Base-by-base conservation (phyloP, 345 rosid species). In the Noccaea caerulescens region DNA sequence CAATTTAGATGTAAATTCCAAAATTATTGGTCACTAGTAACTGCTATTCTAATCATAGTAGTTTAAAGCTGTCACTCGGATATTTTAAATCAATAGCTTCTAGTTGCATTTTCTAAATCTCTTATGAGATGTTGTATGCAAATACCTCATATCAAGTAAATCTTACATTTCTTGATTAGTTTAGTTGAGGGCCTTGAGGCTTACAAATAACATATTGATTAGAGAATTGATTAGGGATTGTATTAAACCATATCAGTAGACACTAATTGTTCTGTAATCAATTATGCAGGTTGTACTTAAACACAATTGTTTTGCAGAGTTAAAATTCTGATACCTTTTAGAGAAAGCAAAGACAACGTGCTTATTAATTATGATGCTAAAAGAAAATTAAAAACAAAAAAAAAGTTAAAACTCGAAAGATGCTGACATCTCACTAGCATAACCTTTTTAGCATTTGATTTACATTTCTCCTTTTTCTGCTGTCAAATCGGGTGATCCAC, bases 341-440 rank as follows among this genome's bases (percentile, higher is more conserved):
- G 55, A 68, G 34, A 68, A 82, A 84, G 89, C 83, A 83, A 82
- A 77, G 53, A 14, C 45, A 80, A 84, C 84, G 79, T 83, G 90
- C 58, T 70, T 50, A 78, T 79, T 62, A 84, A 79, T 85, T 73
- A 82, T 46, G 72, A 64, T 67, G 54, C 23, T 59, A 74, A 52
- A 41, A 13, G 56, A 34, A 71, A 30, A 2, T 2, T 27, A 27
- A 3, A 23, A 10, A 5, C 13, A 51, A 23, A 63, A 14, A 63
- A 14, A 65, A 56, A 36, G 47, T 44, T 8, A 37, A 42, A 59
- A 38, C 34, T 20, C 43, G 14, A 16, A 39, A 63, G 51, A 60
- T 44, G 59, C 61, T 55, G 76, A 61, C 71, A 68, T 59, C 72
- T 45, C 63, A 44, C 69, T 45, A 7, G n/a, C 44, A 49, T 52